These are phyloP conservation scores for Metarhizium album DNA, from an alignment of 2,329 filamentous ascomycete species.

Conservation along the genomic window DNA sequence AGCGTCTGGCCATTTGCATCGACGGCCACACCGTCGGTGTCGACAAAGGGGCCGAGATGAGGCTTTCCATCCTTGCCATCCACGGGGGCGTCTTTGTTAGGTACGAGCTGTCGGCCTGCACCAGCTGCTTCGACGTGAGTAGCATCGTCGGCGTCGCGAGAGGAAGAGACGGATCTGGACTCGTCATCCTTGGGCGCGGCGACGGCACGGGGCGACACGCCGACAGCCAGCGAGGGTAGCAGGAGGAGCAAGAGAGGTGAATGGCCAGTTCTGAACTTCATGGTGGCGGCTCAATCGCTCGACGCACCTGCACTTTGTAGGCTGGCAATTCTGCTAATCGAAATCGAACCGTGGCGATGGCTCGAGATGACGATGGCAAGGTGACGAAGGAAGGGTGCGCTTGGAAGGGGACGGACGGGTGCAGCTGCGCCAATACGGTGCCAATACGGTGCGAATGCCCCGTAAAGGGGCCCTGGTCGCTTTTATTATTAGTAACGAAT, in stretches of 20 bases:
- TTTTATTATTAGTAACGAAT: neutral
- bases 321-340: neutral
- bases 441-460: neutral
- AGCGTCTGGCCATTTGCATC: conserved; percentile 27
- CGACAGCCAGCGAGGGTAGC: conserved; percentile 41
- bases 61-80: conserved; percentile 92
- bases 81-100: conserved; percentile 70
- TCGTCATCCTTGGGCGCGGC: conserved; percentile 12
- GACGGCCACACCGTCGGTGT: conserved; percentile 31
- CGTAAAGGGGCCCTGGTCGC: neutral
- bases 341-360: neutral
- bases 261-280: conserved; percentile 47
- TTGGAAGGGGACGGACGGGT: neutral
- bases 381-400: neutral
- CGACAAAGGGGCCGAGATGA: conserved; percentile 73
- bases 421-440: no score
- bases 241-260: conserved; percentile 50
- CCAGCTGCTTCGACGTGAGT: conserved; percentile 19
- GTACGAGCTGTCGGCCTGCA: conserved; percentile 23
- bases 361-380: neutral
- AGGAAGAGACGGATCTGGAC: conserved; percentile 11
- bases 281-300: conserved; percentile 22
- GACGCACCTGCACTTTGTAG: neutral
- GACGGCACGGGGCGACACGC: conserved; percentile 24
- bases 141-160: conserved; percentile 16